Conservation (phyloP, 106 monocot genomes). For the Triglochin maritima region DNA sequence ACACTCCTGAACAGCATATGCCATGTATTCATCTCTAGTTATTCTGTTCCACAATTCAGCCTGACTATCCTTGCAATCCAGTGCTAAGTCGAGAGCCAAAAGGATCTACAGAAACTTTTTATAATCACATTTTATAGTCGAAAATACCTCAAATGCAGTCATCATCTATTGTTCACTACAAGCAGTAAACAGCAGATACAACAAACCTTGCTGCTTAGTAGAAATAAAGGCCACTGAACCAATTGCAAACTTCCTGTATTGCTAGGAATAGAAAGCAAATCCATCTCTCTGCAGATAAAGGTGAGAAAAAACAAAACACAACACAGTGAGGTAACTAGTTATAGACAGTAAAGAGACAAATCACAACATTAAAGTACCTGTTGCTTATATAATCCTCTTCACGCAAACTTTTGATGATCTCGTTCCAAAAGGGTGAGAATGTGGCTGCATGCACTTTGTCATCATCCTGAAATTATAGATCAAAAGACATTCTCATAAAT, state of each 20-base stretch:
- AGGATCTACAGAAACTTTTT: slow-evolving; percentile 28
- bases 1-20: slow-evolving; percentile 87
- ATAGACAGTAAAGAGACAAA: background rate
- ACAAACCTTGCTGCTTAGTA: slow-evolving; percentile 85
- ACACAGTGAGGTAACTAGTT: background rate
- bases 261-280: slow-evolving; percentile 81
- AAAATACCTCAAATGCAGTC: background rate
- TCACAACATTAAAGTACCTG: slow-evolving; percentile 24
- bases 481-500: background rate
- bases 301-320: background rate
- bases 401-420: slow-evolving; percentile 86
- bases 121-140: background rate
- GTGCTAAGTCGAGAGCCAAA: slow-evolving; percentile 66
- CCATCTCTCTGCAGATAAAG: slow-evolving; percentile 61
- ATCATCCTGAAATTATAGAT: slow-evolving; percentile 15
- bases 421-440: slow-evolving; percentile 98
- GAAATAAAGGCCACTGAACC: slow-evolving; percentile 98
- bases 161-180: too few species aligned
- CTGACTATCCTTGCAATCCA: slow-evolving; percentile 62
- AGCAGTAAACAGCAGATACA: too few species aligned
- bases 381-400: slow-evolving; percentile 97
- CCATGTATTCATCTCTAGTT: slow-evolving; percentile 93
- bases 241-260: slow-evolving; percentile 68
- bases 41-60: slow-evolving; percentile 69
- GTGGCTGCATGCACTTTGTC: slow-evolving; percentile 54